A percentile compares a stretch with the other conserved stretches of the same genome.
Evolutionary conservation across 768 basidiomycete species (phyloP).

Genomic region (Pulveroboletus sp.): DNA sequence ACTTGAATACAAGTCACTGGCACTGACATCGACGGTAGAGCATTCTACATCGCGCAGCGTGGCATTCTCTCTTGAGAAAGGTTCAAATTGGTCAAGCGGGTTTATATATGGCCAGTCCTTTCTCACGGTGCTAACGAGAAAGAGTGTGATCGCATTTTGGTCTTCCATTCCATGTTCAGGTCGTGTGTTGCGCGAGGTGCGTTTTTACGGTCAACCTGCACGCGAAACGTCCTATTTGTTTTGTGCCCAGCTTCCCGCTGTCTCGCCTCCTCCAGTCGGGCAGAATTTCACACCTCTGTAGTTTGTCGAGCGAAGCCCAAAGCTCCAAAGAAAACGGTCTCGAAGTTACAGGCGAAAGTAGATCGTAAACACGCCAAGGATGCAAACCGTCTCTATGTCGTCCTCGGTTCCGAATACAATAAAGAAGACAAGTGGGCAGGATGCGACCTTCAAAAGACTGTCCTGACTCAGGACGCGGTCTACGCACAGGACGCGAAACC

Average conservation of each 20-base stretch:
- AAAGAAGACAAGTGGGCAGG: constrained; percentile 66
- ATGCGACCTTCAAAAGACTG: constrained; percentile 61
- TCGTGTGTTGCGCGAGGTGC: constrained; percentile 20
- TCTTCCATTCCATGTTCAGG: constrained; percentile 25
- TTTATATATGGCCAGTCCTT: constrained; percentile 28
- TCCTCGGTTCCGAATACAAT: constrained; percentile 68
- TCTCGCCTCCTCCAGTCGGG: constrained; percentile 40
- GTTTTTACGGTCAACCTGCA: neutral
- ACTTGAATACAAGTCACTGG: constrained; percentile 55
- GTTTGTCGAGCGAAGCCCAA: constrained; percentile 36
- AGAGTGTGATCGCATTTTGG: neutral
- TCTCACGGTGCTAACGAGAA: constrained; percentile 37
- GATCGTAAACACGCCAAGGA: constrained; percentile 35
- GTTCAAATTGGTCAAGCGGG: neutral
- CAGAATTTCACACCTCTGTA: constrained; percentile 49
- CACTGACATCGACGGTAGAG: constrained; percentile 60
- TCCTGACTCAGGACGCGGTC: constrained; percentile 57
- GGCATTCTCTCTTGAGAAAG: constrained; percentile 50
- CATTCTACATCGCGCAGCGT: constrained; percentile 58
- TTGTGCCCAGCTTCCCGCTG: constrained; percentile 32
- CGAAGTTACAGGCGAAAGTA: constrained; percentile 48
- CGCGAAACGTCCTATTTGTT: neutral
- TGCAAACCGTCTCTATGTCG: constrained; percentile 55
- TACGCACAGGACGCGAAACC: constrained; percentile 17
- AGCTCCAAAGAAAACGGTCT: constrained; percentile 38